Base-by-base conservation (phyloP, 2,329 filamentous ascomycete genomes). In the Venturia oleaginea region DNA sequence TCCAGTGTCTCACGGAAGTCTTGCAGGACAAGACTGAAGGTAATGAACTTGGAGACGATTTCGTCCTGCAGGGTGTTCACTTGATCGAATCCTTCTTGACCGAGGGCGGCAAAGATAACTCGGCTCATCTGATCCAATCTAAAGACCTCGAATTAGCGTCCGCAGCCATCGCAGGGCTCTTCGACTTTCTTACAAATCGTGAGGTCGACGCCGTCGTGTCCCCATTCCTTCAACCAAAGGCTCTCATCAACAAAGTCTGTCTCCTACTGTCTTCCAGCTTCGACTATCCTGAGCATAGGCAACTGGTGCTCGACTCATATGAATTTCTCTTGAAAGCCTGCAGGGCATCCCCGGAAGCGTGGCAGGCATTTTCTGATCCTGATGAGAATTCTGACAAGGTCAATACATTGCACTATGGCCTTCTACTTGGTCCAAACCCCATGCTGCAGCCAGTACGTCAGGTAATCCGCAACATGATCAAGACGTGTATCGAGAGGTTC, bases 1-100 rank as follows among this genome's bases (percentile, higher is more conserved):
- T 91, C 0, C 82, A 88, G 70, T 84, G 86, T 0, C 78, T 96
- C 46, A 77, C 80, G 27, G 81, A 85, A 64, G 88, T 86, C 71
- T 79, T 91, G 30, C 62, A 73, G 8, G 72, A 71, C n/a, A 69
- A 73, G 15, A 68, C 67, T 3, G 70, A 75, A 34, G 59, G 72
- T 6, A 72, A 70, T 17, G 69, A 72, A 8, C 68, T 68, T 3
- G 70, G 74, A 34, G 66, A 68, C 40, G 55, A 40, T 2, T 75
- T 74, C 66, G 64, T 74, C 27, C 37, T 68, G 27, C 69, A 68
- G 37, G 70, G 69, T 27, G 66, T 70, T 13, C 67, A 66, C 13
- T 54, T 72, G 5, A 65, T 76, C 10, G 64, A 63, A 32, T 61
- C 51, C 6, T 57, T 64, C 15, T 55, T 66, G 34, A 24, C 48